phyloP scores from a whole-genome alignment of 2,329 filamentous ascomycete genomes.

The Scedosporium apiospermum region DNA sequence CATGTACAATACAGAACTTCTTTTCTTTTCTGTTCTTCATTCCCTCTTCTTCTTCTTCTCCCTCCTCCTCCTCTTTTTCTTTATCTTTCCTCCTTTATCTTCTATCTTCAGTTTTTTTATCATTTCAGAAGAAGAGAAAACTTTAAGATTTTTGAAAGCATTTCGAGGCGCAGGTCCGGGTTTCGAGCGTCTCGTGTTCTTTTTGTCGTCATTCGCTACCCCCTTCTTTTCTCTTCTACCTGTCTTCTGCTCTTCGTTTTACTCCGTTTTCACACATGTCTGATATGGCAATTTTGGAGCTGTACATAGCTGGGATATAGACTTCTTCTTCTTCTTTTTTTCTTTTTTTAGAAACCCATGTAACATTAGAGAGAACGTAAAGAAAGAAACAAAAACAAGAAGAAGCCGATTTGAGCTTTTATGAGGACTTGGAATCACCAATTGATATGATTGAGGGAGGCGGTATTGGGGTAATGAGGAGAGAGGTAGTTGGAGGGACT shows the following conservation, averaged over 20 bases:
- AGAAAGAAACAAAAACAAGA: background rate
- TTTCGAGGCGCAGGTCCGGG: background rate
- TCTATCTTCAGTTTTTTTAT: background rate
- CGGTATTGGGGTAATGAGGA: too few relatives aligned
- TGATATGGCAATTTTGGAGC: background rate
- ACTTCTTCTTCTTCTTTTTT: background rate
- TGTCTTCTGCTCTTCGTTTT: background rate
- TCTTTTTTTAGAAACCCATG: background rate
- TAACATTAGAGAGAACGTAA: background rate
- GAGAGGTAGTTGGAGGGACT: too few relatives aligned
- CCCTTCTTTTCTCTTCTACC: background rate
- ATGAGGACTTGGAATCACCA: too few relatives aligned
- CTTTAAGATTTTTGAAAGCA: background rate
- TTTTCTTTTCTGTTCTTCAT: background rate
- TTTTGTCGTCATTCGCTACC: constrained; percentile 1
- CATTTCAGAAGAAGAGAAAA: background rate
- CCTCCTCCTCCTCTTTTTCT: background rate
- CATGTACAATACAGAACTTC: background rate
- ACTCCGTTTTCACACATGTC: background rate
- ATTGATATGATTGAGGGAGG: too few relatives aligned
- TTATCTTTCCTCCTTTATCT: background rate
- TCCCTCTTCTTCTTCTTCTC: background rate
- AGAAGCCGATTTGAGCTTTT: background rate
- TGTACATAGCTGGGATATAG: background rate
- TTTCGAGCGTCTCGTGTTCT: background rate